Evolutionary conservation across 768 basidiomycete genomes (phyloP), one percentile per base, ranked within the genome.

Genomic region (Pleurotus tuber-regium): DNA sequence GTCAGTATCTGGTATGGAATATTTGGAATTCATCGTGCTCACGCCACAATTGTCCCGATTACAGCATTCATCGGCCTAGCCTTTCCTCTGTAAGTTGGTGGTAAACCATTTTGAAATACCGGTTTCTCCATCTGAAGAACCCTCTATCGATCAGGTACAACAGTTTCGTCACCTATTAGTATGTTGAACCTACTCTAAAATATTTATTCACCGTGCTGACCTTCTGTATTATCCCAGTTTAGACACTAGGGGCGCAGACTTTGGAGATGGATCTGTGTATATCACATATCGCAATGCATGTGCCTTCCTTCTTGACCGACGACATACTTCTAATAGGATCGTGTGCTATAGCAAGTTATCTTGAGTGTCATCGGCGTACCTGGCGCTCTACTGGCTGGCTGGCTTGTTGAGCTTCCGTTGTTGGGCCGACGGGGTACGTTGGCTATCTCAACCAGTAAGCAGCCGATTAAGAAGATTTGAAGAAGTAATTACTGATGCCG

Each of bases 11-110:
- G n/a, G 8, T 7, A 33, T 8, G 41, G 5, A 8, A 12, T 9
- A 18, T 36, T 4, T 11, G 5, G 24, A 10, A n/a, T 44, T 52
- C 33, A 10, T 43, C 36, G 23, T n/a, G 36, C 10, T 47, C 21
- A 23, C 6, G 12, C 16, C 16, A 25, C n/a, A 4, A 19, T 31
- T 29, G 11, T 19, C 83, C 84, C 14, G 86, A 87, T 26, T 30
- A 55, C 55, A 87, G 87, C 80, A 1, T 70, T 90, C 36, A 90
- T 91, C 53, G 89, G 88, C 5, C 74, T 90, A 11, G 87, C 87
- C 2, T 89, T 84, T 56, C 86, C 88, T 12, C 65, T 90, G 70
- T 84, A 81, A 77, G 54, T 51, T 16, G n/a, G n/a, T 16, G 18
- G 16, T 50, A 19, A 25, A 40, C n/a, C 49, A 81, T 59, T 86